These are phyloP conservation scores for Russula foetens DNA, from an alignment of 768 basidiomycete genomes.

Conservation along the genomic window DNA sequence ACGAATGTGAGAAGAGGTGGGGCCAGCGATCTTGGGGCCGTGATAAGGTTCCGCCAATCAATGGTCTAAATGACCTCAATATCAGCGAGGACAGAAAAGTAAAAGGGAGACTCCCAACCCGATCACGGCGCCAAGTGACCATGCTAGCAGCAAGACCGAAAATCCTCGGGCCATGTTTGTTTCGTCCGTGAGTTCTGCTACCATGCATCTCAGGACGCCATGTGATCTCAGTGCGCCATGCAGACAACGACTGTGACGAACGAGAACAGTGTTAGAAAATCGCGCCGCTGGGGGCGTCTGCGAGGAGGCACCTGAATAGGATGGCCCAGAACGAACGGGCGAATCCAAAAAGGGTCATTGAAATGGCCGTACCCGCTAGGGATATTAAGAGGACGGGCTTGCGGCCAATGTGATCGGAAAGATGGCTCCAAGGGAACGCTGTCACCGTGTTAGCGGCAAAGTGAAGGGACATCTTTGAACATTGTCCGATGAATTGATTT, in stretches of 20 bases:
- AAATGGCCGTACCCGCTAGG: slow-evolving; percentile 26
- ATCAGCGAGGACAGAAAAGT: no score
- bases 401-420: slow-evolving; percentile 40
- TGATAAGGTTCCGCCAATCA: no score
- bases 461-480: slow-evolving; percentile 36
- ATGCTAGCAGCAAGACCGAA: not conserved
- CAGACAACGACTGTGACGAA: slow-evolving; percentile 10
- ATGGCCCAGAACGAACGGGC: slow-evolving; percentile 28
- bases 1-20: no score
- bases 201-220: slow-evolving; percentile 24
- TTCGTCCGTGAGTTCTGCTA: slow-evolving; percentile 21
- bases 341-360: slow-evolving; percentile 30
- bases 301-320: not conserved
- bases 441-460: slow-evolving; percentile 39
- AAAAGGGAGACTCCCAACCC: not conserved
- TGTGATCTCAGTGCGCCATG: slow-evolving; percentile 34
- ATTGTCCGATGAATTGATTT: not conserved
- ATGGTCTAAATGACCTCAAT: no score
- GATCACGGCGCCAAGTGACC: not conserved
- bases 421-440: slow-evolving; percentile 37
- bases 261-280: not conserved
- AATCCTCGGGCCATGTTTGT: not conserved
- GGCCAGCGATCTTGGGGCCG: no score
- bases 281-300: no score
- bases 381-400: slow-evolving; percentile 22